Base-by-base conservation (phyloP, 2,329 filamentous ascomycete species). In the Sarocladiaceae sp. region DNA sequence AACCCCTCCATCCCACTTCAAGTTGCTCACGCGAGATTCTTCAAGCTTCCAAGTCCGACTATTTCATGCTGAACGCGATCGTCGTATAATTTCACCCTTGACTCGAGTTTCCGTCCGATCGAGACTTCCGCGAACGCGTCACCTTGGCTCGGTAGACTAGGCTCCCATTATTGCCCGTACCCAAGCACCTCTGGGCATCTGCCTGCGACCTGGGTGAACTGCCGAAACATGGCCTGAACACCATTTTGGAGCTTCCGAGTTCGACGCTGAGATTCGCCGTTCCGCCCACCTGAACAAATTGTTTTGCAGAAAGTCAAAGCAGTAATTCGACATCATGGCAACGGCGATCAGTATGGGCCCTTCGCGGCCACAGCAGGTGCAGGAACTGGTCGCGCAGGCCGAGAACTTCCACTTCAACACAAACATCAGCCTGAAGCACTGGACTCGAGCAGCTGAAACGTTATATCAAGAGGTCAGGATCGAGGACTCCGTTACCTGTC, bases 391-490 rank as follows among this genome's bases (percentile, higher is more conserved):
- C 11, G 76, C 80, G 26, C 83, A 86, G 59, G 94, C 93, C 2
- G 78, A 85, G 57, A 82, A 87, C 57, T 97, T 94, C 66, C 83
- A 87, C 53, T 97, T 92, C 72, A 89, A 91, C 65, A 78, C 79
- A 2, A 78, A 80, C 28, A 87, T 96, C 50, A 81, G 87, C 2
- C 77, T 97, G 53, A 87, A 86, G 58, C 84, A 87, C 66, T 96
- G 91, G 88, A 73, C 91, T 25, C 82, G 90, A 31, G 88, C 91
- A 2, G 89, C 90, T 5, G 84, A 88, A 55, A 88, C 86, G 4
- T 73, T 97, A 50, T 78, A 87, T 55, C 87, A 90, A 68, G 88
- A 96, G 80, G 91, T 95, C 4, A 17, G 13, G 29, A 28, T 29
- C 22, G 11, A 6, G 4, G 20, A 35, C 6, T 10, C 35, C 42